Evolutionary conservation across 2,329 filamentous ascomycete species (phyloP).

Genomic region (Xylariales sp.): DNA sequence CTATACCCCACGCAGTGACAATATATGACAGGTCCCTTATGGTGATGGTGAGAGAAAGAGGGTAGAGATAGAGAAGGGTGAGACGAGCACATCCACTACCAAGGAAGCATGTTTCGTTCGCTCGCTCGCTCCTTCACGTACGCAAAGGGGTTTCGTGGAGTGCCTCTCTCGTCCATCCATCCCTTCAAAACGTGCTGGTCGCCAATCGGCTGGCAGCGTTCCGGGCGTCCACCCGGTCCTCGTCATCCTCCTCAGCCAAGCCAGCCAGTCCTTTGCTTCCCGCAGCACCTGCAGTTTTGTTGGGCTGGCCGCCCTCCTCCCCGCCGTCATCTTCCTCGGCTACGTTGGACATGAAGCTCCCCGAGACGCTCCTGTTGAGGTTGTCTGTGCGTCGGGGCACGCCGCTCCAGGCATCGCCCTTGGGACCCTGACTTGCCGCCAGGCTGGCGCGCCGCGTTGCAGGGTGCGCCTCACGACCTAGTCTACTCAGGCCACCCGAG

Average conservation of each 20-base stretch:
- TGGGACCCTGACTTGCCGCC: conserved; percentile 86
- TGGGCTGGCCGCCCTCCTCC: conserved; percentile 37
- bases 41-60: too few relatives aligned
- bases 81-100: too few relatives aligned
- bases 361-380: conserved; percentile 71
- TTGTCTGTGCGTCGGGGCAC: conserved; percentile 79
- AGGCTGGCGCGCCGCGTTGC: conserved; percentile 67
- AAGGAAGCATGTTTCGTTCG: too few relatives aligned
- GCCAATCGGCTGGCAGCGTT: conserved; percentile 93
- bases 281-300: conserved; percentile 34
- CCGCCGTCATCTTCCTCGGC: conserved; percentile 57
- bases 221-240: conserved; percentile 89
- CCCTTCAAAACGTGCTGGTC: conserved; percentile 85
- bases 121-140: too few relatives aligned
- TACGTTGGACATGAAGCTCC: conserved; percentile 61
- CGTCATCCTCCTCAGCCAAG: conserved; percentile 75
- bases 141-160: too few relatives aligned
- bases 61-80: too few relatives aligned
- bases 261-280: conserved; percentile 48
- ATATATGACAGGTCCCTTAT: too few relatives aligned
- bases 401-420: conserved; percentile 97
- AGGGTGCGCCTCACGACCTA: conserved; percentile 86
- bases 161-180: too few relatives aligned
- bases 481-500: conserved; percentile 80
- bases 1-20: too few relatives aligned